Evolutionary conservation across 352 stramenopile genomes (phyloP).

Genomic region (Phytophthora niederhauseri): DNA sequence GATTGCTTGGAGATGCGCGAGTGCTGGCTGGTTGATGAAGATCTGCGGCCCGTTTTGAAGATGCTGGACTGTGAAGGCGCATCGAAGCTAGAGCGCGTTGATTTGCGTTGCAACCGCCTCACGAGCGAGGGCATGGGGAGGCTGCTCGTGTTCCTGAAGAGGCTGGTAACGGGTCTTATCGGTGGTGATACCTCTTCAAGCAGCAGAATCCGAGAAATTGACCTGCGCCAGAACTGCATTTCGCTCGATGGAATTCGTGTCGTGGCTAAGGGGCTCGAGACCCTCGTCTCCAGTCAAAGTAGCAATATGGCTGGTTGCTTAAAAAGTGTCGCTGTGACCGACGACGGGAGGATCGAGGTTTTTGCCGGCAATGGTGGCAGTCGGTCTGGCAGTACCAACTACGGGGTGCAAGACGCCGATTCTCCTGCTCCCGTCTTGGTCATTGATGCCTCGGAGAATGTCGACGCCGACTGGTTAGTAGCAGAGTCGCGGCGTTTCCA

Average conservation of each 20-base stretch:
- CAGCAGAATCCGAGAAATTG: slow-evolving; percentile 44
- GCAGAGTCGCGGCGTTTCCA: slow-evolving; percentile 35
- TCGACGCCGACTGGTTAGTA: slow-evolving; percentile 44
- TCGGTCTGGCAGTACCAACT: slow-evolving; percentile 8
- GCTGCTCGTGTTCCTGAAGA: slow-evolving; percentile 42
- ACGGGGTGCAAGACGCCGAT: slow-evolving; percentile 9
- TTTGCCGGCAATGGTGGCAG: slow-evolving; percentile 28
- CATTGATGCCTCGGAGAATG: slow-evolving; percentile 59
- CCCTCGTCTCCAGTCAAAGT: slow-evolving; percentile 25
- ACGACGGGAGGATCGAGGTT: slow-evolving; percentile 62
- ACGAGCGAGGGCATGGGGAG: slow-evolving; percentile 53
- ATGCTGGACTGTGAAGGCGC: slow-evolving; percentile 39
- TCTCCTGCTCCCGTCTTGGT: slow-evolving; percentile 33
- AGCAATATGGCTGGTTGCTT: slow-evolving; percentile 6
- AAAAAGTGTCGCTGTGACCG: slow-evolving; percentile 49
- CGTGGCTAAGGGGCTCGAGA: slow-evolving; percentile 57
- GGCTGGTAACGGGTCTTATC: slow-evolving; percentile 4
- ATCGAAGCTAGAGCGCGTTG: slow-evolving; percentile 37
- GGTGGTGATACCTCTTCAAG: neutral
- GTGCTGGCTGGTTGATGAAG: slow-evolving; percentile 60
- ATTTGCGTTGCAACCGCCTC: slow-evolving; percentile 66
- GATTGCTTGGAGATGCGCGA: slow-evolving; percentile 51
- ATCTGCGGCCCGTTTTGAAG: slow-evolving; percentile 48
- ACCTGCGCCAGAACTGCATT: slow-evolving; percentile 76
- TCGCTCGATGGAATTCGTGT: slow-evolving; percentile 65